These are phyloP conservation scores for Colletotrichum horii DNA, from an alignment of 2,329 filamentous ascomycete genomes.

Conservation along the genomic window DNA sequence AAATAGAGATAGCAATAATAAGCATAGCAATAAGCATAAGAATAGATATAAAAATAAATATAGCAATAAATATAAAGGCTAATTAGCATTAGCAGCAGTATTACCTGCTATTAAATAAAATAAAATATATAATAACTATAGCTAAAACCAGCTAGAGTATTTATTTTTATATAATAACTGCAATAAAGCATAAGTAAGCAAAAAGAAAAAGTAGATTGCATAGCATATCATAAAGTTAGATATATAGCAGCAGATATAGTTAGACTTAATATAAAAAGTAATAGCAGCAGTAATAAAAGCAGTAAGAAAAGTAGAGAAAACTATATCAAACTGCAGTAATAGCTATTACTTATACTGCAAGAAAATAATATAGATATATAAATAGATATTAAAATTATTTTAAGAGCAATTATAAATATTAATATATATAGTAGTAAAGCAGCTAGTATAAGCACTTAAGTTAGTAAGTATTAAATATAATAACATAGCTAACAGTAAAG, in stretches of 20 bases:
- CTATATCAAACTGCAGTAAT: too few relatives aligned
- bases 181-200: too few relatives aligned
- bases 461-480: not conserved
- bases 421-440: conserved; percentile 3
- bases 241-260: not conserved
- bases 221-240: not conserved
- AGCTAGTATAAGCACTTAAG: conserved; percentile 2
- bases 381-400: not conserved
- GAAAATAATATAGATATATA: not conserved
- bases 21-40: too few relatives aligned
- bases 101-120: not conserved
- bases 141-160: too few relatives aligned
- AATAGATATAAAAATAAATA: too few relatives aligned
- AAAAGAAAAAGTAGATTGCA: too few relatives aligned
- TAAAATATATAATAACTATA: not conserved
- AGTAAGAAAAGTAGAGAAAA: too few relatives aligned
- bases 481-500: conserved; percentile 15
- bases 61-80: too few relatives aligned
- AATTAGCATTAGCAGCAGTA: too few relatives aligned
- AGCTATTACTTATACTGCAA: not conserved
- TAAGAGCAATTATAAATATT: conserved; percentile 9
- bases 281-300: too few relatives aligned
- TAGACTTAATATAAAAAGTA: not conserved
- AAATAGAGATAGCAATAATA: too few relatives aligned
- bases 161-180: too few relatives aligned